Evolutionary conservation across 108 stramenopile genomes (phyloP), one percentile per base, ranked within the genome.

Genomic region (Bacterosira constricta): DNA sequence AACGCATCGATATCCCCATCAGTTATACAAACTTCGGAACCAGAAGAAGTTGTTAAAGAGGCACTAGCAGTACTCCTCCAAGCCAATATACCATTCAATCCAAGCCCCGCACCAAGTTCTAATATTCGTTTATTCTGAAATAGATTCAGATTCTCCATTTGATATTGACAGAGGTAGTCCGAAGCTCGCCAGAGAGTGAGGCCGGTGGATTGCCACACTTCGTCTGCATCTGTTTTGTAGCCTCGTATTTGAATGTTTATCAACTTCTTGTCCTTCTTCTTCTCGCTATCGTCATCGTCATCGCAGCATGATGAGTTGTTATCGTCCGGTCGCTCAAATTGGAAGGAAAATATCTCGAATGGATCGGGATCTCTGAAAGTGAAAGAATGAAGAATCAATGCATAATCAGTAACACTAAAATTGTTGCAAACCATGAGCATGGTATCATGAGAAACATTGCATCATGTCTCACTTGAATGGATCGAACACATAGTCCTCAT

Each of bases 121-220:
- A 85, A 56, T 13, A 79, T 75, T 20, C 80, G 53, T 39, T 52
- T 71, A 13, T 64, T 63, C 1, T 30, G 35, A 17, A 79, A 60
- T n/a, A 66, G 44, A 10, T 42, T 2, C 31, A 50, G 9, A 46
- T 87, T 50, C 26, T 77, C 52, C 12, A 89, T 50, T 60, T 87
- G 78, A 75, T 89, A 89, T 41, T 79, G 75, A 47, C 89, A 87
- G 26, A 93, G 63, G 55, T 81, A 77, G 11, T 90, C 69, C 9
- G 86, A 84, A 0, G 89, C 85, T 15, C 81, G 83, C 92, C 92
- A 93, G 17, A 93, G 53, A 23, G 92, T 90, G 30, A 90, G 59
- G 6, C 92, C 92, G 18, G 92, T 93, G 17, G 87, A 88, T 53
- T 88, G 76, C 86, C 82, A 87, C 29, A 85, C 85, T 69, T 83